Conservation (phyloP, 176 grass and related monocot genomes). For the Pontederia paniculata region DNA sequence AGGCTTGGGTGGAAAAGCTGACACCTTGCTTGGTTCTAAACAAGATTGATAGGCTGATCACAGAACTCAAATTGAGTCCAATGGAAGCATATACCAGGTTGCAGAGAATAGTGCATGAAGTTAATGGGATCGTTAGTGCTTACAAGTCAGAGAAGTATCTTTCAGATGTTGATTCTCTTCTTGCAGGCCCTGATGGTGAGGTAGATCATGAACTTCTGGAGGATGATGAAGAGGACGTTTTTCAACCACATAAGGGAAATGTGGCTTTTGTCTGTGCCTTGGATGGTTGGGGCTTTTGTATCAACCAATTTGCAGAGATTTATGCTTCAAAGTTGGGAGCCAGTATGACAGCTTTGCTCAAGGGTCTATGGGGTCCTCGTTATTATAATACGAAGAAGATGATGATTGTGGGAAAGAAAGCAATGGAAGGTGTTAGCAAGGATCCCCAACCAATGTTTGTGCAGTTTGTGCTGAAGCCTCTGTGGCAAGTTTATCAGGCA, state of each 20-base stretch:
- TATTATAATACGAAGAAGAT: slow-evolving; percentile 58
- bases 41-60: slow-evolving; percentile 88
- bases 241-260: slow-evolving; percentile 78
- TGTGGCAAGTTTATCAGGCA: slow-evolving; percentile 53
- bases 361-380: slow-evolving; percentile 56
- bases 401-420: slow-evolving; percentile 75
- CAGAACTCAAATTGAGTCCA: slow-evolving; percentile 62
- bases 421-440: slow-evolving; percentile 26
- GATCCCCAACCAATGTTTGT: slow-evolving; percentile 82
- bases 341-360: slow-evolving; percentile 43
- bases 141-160: slow-evolving; percentile 82
- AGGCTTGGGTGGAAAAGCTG: slow-evolving; percentile 78
- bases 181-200: slow-evolving; percentile 34
- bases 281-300: slow-evolving; percentile 85
- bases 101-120: slow-evolving; percentile 49
- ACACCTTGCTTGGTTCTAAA: slow-evolving; percentile 85
- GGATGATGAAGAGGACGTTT: slow-evolving; percentile 70
- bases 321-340: slow-evolving; percentile 39
- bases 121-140: slow-evolving; percentile 62
- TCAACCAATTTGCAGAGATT: slow-evolving; percentile 50
- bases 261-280: slow-evolving; percentile 78
- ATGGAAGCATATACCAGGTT: slow-evolving; percentile 66
- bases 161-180: slow-evolving; percentile 57
- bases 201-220: slow-evolving; percentile 24
- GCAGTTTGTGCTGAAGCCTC: slow-evolving; percentile 52